These are phyloP conservation scores for Nitzschia inconspicua DNA, from an alignment of 108 stramenopile species.

Conservation along the genomic window DNA sequence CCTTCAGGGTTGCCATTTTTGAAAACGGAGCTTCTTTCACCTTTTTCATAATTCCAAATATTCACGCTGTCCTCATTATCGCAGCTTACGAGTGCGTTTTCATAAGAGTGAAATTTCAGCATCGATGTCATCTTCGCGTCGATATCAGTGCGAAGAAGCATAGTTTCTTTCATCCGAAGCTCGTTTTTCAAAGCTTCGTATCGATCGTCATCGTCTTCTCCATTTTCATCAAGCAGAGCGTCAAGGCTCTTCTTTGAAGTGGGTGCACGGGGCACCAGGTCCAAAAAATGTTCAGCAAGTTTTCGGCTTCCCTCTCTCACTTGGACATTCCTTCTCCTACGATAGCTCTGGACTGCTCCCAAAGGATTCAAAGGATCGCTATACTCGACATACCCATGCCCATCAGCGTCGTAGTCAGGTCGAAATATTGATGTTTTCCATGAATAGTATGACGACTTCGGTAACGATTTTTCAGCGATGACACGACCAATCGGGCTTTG, in stretches of 20 bases:
- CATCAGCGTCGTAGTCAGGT: slow-evolving; percentile 16
- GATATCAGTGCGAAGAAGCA: slow-evolving; percentile 55
- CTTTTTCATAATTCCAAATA: slow-evolving; percentile 79
- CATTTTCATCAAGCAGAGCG: slow-evolving; percentile 8
- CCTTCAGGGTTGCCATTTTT: slow-evolving; percentile 60
- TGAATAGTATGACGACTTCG: slow-evolving; percentile 63
- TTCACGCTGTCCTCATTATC: slow-evolving; percentile 73
- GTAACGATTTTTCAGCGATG: slow-evolving; percentile 20
- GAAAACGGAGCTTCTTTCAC: slow-evolving; percentile 35
- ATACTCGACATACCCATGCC: slow-evolving; percentile 11
- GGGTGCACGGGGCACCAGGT: slow-evolving; percentile 43
- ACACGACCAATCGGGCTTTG: slow-evolving; percentile 5
- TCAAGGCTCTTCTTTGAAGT: slow-evolving; percentile 1
- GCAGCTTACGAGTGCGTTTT: slow-evolving; percentile 83
- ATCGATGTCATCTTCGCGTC: slow-evolving; percentile 68
- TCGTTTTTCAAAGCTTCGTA: slow-evolving; percentile 48
- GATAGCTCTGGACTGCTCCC: slow-evolving; percentile 71
- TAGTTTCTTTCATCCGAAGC: slow-evolving; percentile 65
- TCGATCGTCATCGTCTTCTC: slow-evolving; percentile 28
- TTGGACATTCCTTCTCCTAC: slow-evolving; percentile 53
- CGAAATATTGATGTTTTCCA: slow-evolving; percentile 74
- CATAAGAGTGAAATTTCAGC: slow-evolving; percentile 91
- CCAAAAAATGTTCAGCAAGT: slow-evolving; percentile 51
- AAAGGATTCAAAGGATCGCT: slow-evolving; percentile 74
- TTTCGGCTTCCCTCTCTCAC: slow-evolving; percentile 42